Base-by-base conservation (phyloP, 371 early-diverging fungal species). In the Mucor piriformis region DNA sequence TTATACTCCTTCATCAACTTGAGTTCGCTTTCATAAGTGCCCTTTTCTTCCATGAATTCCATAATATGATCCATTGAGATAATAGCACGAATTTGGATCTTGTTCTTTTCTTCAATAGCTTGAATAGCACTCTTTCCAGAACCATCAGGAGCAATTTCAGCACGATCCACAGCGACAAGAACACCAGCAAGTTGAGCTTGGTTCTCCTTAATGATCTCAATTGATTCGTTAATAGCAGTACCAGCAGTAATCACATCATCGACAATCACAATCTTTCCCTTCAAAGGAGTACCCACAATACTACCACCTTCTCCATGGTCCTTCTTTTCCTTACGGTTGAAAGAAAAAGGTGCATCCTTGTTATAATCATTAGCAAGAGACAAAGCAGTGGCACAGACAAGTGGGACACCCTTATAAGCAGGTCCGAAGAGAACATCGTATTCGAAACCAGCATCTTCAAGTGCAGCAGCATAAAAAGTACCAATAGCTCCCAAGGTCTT, bases 211-310 rank as follows among this genome's bases (percentile, higher is more conserved):
- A 98, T 93, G 54, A 97, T 84, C 27, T 75, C 86, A 34, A 96
- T 83, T 23, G 87, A 85, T 71, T 98, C 96, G 43, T 93, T 82
- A 69, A 98, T 96, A 13, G 99, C 97, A 4, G 99, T 98, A 34
- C 98, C 99, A 15, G 97, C 97, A 6, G 99, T 97, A 69, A 97
- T 96, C 20, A 98, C 99, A 72, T 98, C 99, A 76, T 98, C 99
- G 16, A 98, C 86, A 23, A 96, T 83, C 40, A 97, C 79, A n/a
- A 96, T 84, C 52, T 83, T 77, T 25, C 91, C 92, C 6, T 69
- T 66, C 64, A 96, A 76, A 34, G 89, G 75, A 1, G 94, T 81
- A 15, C 99, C 99, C 3, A 98, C 96, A 61, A 97, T 93, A 50
- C 70, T 83, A 18, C 97, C 97, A 38, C 97, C 99, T 72, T 98